Base-by-base conservation (phyloP, 495 filamentous ascomycete genomes). In the Penicillium samsonianum region DNA sequence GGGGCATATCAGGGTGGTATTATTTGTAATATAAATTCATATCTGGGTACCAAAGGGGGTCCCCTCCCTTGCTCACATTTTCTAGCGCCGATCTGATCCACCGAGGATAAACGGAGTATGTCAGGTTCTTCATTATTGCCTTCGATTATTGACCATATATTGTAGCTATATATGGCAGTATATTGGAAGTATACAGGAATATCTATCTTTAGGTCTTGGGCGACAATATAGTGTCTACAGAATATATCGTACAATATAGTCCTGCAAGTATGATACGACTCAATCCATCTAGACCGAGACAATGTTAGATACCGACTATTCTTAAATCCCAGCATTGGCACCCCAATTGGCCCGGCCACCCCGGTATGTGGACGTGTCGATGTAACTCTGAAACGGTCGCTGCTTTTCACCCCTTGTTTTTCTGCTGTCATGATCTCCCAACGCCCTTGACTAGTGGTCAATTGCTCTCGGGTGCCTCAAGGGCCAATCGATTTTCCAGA, bases 311-410 rank as follows among this genome's bases (percentile, higher is more conserved):
- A 28, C 28, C 26, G 25, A 30, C 47, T 35, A 8, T n/a, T 33
- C 26, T 49, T 31, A 7, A 35, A 28, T 19, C 25, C 26, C n/a
- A 53, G 35, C 25, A 35, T 50, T 23, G 5, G 30, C 20, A 33
- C 9, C 9, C 10, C 35, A 28, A 50, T 50, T 50, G 28, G 47
- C 1, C 20, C 23, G 37, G 38, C n/a, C 10, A 20, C 7, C 45
- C 45, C 28, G 45, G 45, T 48, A 48, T 48, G 45, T 30, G 17
- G 45, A 48, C 26, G 19, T 55, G 53, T 46, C 16, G 43, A 55
- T 55, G 53, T 55, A 55, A 55, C 53, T 51, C 41, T 55, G 53
- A 55, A 55, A 55, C 43, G 20, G 17, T 48, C 43, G 20, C 42
- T 25, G n/a, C 45, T 22, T 16, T 30, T 45, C 19, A 25, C 33